phyloP scores from a whole-genome alignment of 352 stramenopile species.

The Globisporangium heterothallicum region DNA sequence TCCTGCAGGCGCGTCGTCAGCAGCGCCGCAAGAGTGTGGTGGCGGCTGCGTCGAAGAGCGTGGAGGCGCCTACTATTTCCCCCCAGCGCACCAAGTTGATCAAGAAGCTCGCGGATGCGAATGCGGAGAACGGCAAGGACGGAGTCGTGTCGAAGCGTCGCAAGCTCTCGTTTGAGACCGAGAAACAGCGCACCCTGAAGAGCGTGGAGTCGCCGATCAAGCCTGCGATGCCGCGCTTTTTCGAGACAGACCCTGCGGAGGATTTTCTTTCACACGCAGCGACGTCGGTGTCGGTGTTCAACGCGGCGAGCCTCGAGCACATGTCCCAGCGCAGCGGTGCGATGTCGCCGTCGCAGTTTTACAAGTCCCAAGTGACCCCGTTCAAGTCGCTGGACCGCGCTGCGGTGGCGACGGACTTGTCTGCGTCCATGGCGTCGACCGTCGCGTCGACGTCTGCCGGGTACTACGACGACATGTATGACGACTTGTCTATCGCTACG shows the following conservation, averaged over 20 bases:
- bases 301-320: slow-evolving; percentile 6
- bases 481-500: slow-evolving; percentile 28
- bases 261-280: slow-evolving; percentile 3
- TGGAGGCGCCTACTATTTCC: slow-evolving; percentile 14
- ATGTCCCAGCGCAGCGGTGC: slow-evolving; percentile 8
- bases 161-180: slow-evolving; percentile 31
- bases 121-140: slow-evolving; percentile 11
- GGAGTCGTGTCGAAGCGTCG: slow-evolving; percentile 32
- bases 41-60: slow-evolving; percentile 11
- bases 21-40: slow-evolving; percentile 10
- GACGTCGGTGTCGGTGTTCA: slow-evolving; percentile 10
- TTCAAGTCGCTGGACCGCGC: slow-evolving; percentile 30
- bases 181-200: not conserved
- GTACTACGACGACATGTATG: slow-evolving; percentile 62
- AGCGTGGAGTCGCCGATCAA: slow-evolving; percentile 8
- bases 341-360: slow-evolving; percentile 6
- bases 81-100: slow-evolving; percentile 26
- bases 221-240: not conserved
- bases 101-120: slow-evolving; percentile 25
- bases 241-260: slow-evolving; percentile 5
- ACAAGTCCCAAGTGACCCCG: slow-evolving; percentile 14
- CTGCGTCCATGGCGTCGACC: slow-evolving; percentile 65
- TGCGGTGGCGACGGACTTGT: slow-evolving; percentile 34
- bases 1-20: slow-evolving; percentile 36
- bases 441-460: slow-evolving; percentile 32